These are phyloP conservation scores for Globisporangium barbulae DNA, from an alignment of 352 stramenopile genomes.

Conservation along the genomic window DNA sequence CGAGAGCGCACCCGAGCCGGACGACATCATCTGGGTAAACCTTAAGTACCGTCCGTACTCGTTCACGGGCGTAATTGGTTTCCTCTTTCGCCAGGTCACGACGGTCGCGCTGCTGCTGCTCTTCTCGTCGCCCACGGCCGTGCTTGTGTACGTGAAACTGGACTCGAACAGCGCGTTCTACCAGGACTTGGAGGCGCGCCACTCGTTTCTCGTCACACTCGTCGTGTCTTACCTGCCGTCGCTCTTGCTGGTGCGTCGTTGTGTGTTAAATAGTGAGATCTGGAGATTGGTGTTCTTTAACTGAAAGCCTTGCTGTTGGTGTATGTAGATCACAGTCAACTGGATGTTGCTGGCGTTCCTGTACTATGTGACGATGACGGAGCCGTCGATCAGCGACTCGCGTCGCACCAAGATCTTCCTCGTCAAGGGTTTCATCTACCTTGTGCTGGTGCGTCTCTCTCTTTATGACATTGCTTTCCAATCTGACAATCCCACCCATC, in stretches of 20 bases:
- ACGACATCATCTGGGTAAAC: constrained; percentile 79
- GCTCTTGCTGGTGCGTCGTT: constrained; percentile 49
- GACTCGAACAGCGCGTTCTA: constrained; percentile 68
- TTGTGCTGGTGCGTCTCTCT: constrained; percentile 52
- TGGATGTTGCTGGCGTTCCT: constrained; percentile 70
- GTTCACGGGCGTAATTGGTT: constrained; percentile 30
- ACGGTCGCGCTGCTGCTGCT: constrained; percentile 59
- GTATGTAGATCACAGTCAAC: constrained; percentile 64
- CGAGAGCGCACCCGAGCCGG: constrained; percentile 63
- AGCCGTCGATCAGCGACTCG: constrained; percentile 66
- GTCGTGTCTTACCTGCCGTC: constrained; percentile 70
- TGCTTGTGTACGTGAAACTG: constrained; percentile 82
- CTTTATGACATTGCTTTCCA: neutral
- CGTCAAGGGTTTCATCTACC: constrained; percentile 72
- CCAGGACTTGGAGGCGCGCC: constrained; percentile 31
- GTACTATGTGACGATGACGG: constrained; percentile 63
- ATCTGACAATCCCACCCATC: neutral
- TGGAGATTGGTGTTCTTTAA: neutral
- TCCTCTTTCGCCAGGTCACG: constrained; percentile 40
- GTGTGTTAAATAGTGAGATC: neutral
- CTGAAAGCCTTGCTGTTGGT: constrained; percentile 5
- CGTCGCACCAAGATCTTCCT: constrained; percentile 66
- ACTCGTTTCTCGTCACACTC: constrained; percentile 57
- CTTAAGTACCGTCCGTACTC: constrained; percentile 58
- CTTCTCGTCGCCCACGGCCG: constrained; percentile 72